Percentiles rank a stretch among this genome's conserved stretches.
Evolutionary conservation across 129 eudicot species (phyloP).

Genomic region (Flaveria trinervia): DNA sequence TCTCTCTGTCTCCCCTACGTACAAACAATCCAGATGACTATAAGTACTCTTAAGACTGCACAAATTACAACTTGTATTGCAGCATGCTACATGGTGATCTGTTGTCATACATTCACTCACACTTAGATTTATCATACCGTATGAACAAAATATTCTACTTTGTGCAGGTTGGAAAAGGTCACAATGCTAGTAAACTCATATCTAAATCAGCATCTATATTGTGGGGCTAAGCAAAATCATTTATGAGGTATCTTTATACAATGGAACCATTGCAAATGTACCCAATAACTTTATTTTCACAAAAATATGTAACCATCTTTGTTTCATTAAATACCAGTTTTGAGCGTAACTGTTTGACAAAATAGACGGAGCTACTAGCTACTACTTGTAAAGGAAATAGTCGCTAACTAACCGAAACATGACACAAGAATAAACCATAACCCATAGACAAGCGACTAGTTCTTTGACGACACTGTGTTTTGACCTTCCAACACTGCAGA

Average conservation of each 20-base stretch:
- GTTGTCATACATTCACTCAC: not conserved
- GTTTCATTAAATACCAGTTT: not conserved
- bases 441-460: not conserved
- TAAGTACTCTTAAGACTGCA: not conserved
- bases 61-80: constrained; percentile 15
- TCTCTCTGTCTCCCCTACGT: not conserved
- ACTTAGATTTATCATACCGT: not conserved
- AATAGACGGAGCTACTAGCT: not conserved
- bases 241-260: constrained; percentile 6
- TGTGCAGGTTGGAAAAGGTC: constrained; percentile 48
- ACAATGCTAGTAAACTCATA: constrained; percentile 34
- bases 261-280: not conserved
- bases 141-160: not conserved
- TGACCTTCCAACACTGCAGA: constrained; percentile 2
- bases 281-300: not conserved
- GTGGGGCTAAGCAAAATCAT: constrained; percentile 37
- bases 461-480: constrained; percentile 6
- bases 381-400: no score
- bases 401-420: not conserved
- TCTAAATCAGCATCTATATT: constrained; percentile 49
- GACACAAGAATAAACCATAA: not conserved
- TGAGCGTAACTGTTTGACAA: not conserved
- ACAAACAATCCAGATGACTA: not conserved
- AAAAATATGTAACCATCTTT: not conserved
- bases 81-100: not conserved